Percentiles rank a stretch among this genome's conserved stretches.
Conservation (phyloP, 371 early-diverging fungal genomes). For the Paramicrosporidium saccamoebae region DNA sequence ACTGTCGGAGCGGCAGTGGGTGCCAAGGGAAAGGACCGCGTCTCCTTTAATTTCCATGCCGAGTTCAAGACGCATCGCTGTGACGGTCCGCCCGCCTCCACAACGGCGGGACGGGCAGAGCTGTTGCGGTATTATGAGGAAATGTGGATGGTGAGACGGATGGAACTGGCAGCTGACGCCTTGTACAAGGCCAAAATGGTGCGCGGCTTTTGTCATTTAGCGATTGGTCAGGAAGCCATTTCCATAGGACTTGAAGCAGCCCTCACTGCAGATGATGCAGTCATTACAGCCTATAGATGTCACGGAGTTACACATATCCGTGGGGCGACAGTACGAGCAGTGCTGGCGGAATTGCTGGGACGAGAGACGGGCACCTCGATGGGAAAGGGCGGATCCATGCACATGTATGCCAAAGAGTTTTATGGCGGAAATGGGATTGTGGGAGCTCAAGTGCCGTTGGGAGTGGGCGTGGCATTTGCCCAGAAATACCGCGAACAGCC, state of each 20-base stretch:
- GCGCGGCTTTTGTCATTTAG: slow-evolving; percentile 96
- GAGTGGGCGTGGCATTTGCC: slow-evolving; percentile 83
- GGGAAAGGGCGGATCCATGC: slow-evolving; percentile 99
- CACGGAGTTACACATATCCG: slow-evolving; percentile 88
- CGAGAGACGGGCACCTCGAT: slow-evolving; percentile 55
- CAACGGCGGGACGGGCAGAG: slow-evolving; percentile 11
- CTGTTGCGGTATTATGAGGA: slow-evolving; percentile 43
- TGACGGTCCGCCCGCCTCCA: slow-evolving; percentile 1
- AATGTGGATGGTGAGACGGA: slow-evolving; percentile 59
- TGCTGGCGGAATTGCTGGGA: slow-evolving; percentile 54
- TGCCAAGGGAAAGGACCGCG: too few species aligned
- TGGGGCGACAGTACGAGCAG: slow-evolving; percentile 31
- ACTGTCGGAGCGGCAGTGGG: too few species aligned
- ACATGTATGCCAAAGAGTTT: slow-evolving; percentile 87
- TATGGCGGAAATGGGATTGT: slow-evolving; percentile 99
- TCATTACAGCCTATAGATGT: slow-evolving; percentile 96
- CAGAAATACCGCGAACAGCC: slow-evolving; percentile 57
- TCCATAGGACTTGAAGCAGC: slow-evolving; percentile 78
- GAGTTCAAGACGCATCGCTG: not conserved
- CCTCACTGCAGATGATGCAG: slow-evolving; percentile 46
- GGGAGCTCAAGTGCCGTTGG: slow-evolving; percentile 90
- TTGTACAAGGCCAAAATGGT: slow-evolving; percentile 87
- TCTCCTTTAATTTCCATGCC: not conserved
- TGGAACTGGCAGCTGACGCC: slow-evolving; percentile 78
- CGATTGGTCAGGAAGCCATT: slow-evolving; percentile 95